Conservation (phyloP, 2,329 filamentous ascomycete genomes). For the Colletotrichum sansevieriae region DNA sequence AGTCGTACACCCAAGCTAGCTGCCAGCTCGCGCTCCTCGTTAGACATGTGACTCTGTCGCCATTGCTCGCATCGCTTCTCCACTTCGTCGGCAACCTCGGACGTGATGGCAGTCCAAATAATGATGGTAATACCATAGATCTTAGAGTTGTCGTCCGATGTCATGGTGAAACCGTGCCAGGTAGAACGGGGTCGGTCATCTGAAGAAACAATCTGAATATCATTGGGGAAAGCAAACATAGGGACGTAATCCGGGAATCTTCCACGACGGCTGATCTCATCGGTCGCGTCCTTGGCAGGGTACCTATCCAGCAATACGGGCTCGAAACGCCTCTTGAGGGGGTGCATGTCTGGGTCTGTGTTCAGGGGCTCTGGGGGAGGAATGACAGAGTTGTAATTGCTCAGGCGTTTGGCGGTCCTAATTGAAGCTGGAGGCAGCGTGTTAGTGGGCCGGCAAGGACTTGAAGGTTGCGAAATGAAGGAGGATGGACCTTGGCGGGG, state of each 20-base stretch:
- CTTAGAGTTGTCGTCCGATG: constrained; percentile 89
- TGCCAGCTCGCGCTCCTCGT: constrained; percentile 90
- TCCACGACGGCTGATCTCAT: constrained; percentile 84
- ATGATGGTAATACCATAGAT: constrained; percentile 93
- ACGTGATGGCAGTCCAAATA: constrained; percentile 90
- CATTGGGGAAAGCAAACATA: constrained; percentile 99
- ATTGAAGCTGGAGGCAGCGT: constrained; percentile 62
- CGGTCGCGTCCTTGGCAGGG: constrained; percentile 83
- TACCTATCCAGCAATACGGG: constrained; percentile 96
- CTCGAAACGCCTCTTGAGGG: constrained; percentile 92
- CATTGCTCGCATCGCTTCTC: constrained; percentile 86
- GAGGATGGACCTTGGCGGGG: constrained; percentile 35
- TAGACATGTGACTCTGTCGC: constrained; percentile 90
- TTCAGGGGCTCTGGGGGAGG: constrained; percentile 92
- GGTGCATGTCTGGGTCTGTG: constrained; percentile 92
- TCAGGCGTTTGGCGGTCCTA: constrained; percentile 88
- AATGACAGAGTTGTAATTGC: constrained; percentile 98
- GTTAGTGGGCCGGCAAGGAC: constrained; percentile 41
- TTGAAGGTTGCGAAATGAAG: constrained; percentile 34
- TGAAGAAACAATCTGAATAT: constrained; percentile 95
- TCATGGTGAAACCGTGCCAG: constrained; percentile 99
- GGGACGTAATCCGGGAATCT: constrained; percentile 97
- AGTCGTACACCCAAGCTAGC: constrained; percentile 91
- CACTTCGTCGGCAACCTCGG: constrained; percentile 84
- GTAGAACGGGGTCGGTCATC: constrained; percentile 95